Evolutionary conservation across 2,329 filamentous ascomycete genomes (phyloP).

Genomic region (Paraconiothyrium brasiliense): DNA sequence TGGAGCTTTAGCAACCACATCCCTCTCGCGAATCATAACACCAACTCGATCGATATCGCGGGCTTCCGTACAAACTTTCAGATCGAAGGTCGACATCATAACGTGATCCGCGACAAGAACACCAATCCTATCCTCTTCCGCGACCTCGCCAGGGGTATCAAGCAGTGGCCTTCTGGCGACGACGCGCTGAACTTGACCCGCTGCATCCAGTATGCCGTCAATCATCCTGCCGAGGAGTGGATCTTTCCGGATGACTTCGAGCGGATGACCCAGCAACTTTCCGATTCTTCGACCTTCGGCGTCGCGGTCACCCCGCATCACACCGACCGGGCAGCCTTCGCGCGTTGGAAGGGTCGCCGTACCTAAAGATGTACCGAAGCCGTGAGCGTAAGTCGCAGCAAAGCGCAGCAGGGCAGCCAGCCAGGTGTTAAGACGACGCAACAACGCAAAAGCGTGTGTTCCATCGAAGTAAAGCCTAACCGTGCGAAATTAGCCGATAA

Average conservation of each 20-base stretch:
- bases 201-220: constrained; percentile 17
- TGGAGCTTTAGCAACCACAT: constrained; percentile 30
- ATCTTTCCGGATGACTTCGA: constrained; percentile 23
- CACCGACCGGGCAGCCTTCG: constrained; percentile 8
- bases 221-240: constrained; percentile 22
- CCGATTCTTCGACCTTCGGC: constrained; percentile 1
- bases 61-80: constrained; percentile 21
- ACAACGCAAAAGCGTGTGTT: no score
- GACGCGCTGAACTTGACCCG: constrained; percentile 26
- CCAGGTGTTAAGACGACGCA: no score
- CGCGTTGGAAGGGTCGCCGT: no score
- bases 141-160: constrained; percentile 16
- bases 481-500: no score
- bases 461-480: no score
- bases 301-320: constrained; percentile 7
- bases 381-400: no score
- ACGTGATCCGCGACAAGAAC: background rate
- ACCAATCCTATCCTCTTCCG: constrained; percentile 11
- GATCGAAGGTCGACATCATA: background rate
- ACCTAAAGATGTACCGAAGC: no score
- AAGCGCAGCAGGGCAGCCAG: no score
- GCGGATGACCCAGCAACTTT: constrained; percentile 13
- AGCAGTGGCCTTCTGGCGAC: constrained; percentile 13
- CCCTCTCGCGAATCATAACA: constrained; percentile 22
- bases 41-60: constrained; percentile 24